phyloP scores from a whole-genome alignment of 1,139 yeast species.

The Kodamaea derodonti region DNA sequence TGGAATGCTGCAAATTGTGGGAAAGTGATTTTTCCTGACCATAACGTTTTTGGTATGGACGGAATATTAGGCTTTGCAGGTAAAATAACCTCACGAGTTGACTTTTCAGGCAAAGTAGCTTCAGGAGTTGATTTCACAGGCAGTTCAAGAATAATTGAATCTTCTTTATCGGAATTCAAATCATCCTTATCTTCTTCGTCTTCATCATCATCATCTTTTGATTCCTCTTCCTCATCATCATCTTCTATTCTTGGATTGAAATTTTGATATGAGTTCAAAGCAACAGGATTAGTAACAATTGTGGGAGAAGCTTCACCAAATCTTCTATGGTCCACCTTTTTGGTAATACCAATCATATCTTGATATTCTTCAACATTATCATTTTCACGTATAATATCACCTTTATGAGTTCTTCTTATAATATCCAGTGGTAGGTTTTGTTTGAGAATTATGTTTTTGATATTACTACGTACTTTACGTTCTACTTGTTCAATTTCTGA shows the following conservation, averaged over 20 bases:
- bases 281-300: neutral
- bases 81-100: neutral
- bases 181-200: constrained; percentile 5
- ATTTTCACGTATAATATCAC: constrained; percentile 58
- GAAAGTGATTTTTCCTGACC: constrained; percentile 58
- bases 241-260: constrained; percentile 16
- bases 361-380: constrained; percentile 20
- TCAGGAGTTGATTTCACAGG: neutral
- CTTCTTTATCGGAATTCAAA: constrained; percentile 4
- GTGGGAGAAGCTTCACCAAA: constrained; percentile 18
- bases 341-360: constrained; percentile 29
- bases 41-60: constrained; percentile 20
- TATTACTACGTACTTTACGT: constrained; percentile 53
- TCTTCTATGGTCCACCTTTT: constrained; percentile 42
- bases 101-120: neutral
- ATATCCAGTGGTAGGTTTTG: constrained; percentile 16
- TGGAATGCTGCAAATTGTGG: constrained; percentile 51
- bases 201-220: constrained; percentile 8
- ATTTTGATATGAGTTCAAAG: constrained; percentile 10
- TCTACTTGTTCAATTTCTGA: constrained; percentile 71
- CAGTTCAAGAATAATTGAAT: neutral
- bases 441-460: constrained; percentile 16
- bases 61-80: neutral
- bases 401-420: constrained; percentile 77
- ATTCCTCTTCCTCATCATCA: constrained; percentile 19